These are phyloP conservation scores for Chlamydomonas asymmetrica DNA, from an alignment of 139 green algal species.

Conservation along the genomic window DNA sequence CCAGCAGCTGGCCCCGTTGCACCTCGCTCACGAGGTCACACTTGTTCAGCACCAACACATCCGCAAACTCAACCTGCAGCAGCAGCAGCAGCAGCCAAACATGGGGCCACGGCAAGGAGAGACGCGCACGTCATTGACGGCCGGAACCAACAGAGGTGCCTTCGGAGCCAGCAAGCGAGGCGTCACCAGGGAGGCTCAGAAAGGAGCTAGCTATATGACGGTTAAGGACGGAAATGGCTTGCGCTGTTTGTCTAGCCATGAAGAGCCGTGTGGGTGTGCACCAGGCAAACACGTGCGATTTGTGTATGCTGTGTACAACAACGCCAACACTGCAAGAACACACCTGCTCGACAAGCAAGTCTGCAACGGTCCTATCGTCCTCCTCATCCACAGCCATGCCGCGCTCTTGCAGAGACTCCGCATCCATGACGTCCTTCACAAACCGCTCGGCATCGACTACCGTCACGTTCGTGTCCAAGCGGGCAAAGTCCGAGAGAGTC, in stretches of 20 bases:
- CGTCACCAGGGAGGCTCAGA: too few relatives aligned
- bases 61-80: constrained; percentile 69
- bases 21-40: constrained; percentile 52
- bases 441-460: constrained; percentile 50
- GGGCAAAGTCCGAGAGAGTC: constrained; percentile 28
- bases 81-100: too few relatives aligned
- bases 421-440: constrained; percentile 42
- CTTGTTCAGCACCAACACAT: constrained; percentile 80
- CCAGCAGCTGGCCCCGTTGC: constrained; percentile 49
- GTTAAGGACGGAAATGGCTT: too few relatives aligned
- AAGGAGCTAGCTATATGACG: too few relatives aligned
- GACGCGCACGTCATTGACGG: too few relatives aligned
- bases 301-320: too few relatives aligned
- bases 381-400: constrained; percentile 55
- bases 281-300: too few relatives aligned
- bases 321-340: too few relatives aligned
- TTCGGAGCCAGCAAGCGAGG: too few relatives aligned
- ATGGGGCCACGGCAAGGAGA: too few relatives aligned
- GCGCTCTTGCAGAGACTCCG: constrained; percentile 43
- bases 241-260: neutral
- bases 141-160: too few relatives aligned
- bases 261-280: too few relatives aligned
- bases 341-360: constrained; percentile 70
- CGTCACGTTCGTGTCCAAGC: constrained; percentile 51
- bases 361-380: constrained; percentile 60